Percentiles rank a stretch among this genome's conserved stretches.
Evolutionary conservation across 805 yeast genomes (phyloP).

Genomic region (Sungouiella blattae): DNA sequence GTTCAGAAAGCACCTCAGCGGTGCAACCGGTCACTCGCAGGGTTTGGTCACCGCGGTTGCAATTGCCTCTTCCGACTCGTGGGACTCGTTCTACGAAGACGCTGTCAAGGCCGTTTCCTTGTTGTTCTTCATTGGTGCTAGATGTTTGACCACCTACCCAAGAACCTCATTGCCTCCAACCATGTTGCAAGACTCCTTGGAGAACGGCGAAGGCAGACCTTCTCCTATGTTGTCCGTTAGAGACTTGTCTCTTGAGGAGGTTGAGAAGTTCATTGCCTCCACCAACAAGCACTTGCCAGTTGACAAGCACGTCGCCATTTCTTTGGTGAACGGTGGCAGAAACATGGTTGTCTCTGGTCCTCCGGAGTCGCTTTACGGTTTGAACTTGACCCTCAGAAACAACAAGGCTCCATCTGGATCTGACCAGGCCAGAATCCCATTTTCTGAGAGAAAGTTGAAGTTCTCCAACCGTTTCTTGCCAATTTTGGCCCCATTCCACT

Average conservation of each 20-base stretch:
- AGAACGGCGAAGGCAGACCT: conserved; percentile 93
- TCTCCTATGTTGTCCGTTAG: conserved; percentile 96
- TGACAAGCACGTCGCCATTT: conserved; percentile 86
- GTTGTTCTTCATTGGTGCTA: conserved; percentile 89
- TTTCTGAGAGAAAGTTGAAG: conserved; percentile 88
- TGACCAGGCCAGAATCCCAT: conserved; percentile 93
- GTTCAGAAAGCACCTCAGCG: conserved; percentile 62
- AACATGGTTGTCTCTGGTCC: conserved; percentile 96
- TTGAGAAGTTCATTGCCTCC: conserved; percentile 70
- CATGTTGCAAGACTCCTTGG: conserved; percentile 85
- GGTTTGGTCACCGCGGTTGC: conserved; percentile 93
- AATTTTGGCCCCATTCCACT: conserved; percentile 95
- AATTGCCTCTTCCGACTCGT: conserved; percentile 71
- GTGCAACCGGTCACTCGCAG: conserved; percentile 88
- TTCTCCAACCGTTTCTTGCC: conserved; percentile 93
- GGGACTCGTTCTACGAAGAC: conserved; percentile 76
- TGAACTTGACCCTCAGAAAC: conserved; percentile 86
- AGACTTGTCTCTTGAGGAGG: conserved; percentile 78
- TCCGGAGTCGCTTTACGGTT: conserved; percentile 95
- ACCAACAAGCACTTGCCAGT: conserved; percentile 92
- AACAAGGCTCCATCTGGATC: conserved; percentile 92
- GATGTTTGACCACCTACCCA: conserved; percentile 88
- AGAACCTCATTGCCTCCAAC: conserved; percentile 92
- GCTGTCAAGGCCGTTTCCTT: conserved; percentile 77
- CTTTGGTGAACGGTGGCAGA: conserved; percentile 93